Base-by-base conservation (phyloP, 2,329 filamentous ascomycete genomes). In the Aspergillus chevalieri region DNA sequence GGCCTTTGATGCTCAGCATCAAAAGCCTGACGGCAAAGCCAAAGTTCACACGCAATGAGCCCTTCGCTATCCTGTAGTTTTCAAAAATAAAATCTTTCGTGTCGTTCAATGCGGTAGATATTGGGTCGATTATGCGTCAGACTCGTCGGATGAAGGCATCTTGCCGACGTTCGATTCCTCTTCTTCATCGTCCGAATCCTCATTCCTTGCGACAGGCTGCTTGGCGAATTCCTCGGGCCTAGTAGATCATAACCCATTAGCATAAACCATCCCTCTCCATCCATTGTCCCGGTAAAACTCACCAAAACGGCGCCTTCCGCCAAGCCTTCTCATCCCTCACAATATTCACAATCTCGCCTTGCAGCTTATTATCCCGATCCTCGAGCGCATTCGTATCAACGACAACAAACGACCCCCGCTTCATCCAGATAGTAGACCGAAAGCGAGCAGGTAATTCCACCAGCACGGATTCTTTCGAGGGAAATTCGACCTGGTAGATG, bases 351-450 rank as follows among this genome's bases (percentile, higher is more conserved):
- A 98, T 96, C 69, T 95, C 89, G 12, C 92, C 93, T 47, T 81
- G 79, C 10, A 95, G 80, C 67, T 89, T 90, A 61, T 89, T 89
- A 42, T 86, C 84, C 46, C 84, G 74, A 21, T 79, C 82, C 24
- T 83, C 82, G 34, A 84, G 75, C 2, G 80, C 76, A 26, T 78
- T 77, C 21, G 81, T 85, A 57, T 97, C 87, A 12, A 95, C 79
- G 9, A 97, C 73, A 26, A 96, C 90, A 68, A 85, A 97, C 0
- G 89, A 89, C 26, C 90, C 87, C 15, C 89, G 84, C 70, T 87
- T 91, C 67, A 97, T 87, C 88, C 89, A 97, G 55, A 97, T 89
- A 2, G 89, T 93, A 56, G 89, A 93, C 53, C 92, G 87, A 66
- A 97, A 96, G 38, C 84, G 83, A 22, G 89, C 76, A 8, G 88